Evolutionary conservation across 805 yeast genomes (phyloP), one percentile per base, ranked within the genome.

Genomic region (Yamadazyma insecticola): DNA sequence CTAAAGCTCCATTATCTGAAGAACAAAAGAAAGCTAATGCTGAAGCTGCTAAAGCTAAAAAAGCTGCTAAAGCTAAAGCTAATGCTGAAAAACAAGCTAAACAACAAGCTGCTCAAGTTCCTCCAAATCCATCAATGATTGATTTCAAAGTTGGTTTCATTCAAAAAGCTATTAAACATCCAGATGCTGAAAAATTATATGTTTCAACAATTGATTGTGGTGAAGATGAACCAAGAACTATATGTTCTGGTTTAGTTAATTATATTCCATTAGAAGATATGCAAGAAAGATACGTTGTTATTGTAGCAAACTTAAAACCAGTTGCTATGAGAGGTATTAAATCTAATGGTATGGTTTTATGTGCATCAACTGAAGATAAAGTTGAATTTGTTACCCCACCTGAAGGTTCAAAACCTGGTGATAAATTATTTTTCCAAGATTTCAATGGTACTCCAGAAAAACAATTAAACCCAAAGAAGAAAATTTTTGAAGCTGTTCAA

Each of bases 341-440:
- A 60, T 88, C 97, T 7, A 67, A 78, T 30, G 99, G 96, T 31
- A 92, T 92, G 99, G 97, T 92, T 28, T 72, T 92, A 47, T 92
- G 99, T 72, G 90, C 88, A 16, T 87, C 96, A 23, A 79, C 70
- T 32, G 84, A 74, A 29, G 66, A 64, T 22, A 60, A 60, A 19
- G 96, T 92, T 37, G 97, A 92, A 64, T 88, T 92, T 50, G 89
- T 90, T 44, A 81, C 83, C 58, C 97, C 97, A 36, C 99, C 99
- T 45, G 77, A 74, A 21, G 95, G 88, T 12, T 77, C 96, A 26
- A 74, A 86, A 65, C 79, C 98, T 9, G 99, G 99, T 62, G 98
- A 92, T 62, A 89, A 88, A 70, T 72, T 92, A 41, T 90, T 86
- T 76, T 92, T 92, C 52, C 96, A 88, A 65, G 94, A 87, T 36